Conservation (phyloP, 208 protist genomes). For the Endotrypanum monterogeii region DNA sequence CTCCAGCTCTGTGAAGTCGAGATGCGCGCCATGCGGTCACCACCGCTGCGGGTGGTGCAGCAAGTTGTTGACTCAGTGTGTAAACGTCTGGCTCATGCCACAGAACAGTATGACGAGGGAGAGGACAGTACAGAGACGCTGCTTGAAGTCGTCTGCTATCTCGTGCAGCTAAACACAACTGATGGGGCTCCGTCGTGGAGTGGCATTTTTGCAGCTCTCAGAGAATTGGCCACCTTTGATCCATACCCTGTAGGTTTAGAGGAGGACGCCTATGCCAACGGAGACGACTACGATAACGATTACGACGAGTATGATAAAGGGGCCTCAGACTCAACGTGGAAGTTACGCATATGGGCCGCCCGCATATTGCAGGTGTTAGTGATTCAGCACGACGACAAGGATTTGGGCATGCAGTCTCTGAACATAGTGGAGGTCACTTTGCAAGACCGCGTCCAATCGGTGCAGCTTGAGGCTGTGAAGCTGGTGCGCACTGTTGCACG, state of each 20-base stretch:
- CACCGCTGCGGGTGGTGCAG: conserved; percentile 15
- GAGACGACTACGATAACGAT: conserved; percentile 19
- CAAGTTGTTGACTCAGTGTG: conserved; percentile 23
- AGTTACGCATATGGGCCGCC: conserved; percentile 41
- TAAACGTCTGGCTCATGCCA: conserved; percentile 12
- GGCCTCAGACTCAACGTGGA: conserved; percentile 56
- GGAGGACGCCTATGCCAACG: conserved; percentile 1
- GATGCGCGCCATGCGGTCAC: conserved; percentile 22
- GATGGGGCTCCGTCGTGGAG: conserved; percentile 8
- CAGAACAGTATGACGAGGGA: conserved; percentile 23
- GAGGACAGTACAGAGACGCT: conserved; percentile 31
- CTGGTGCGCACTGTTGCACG: conserved; percentile 35
- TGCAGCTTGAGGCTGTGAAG: conserved; percentile 48
- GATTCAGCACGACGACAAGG: conserved; percentile 25
- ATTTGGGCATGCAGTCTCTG: conserved; percentile 30
- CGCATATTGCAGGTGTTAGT: conserved; percentile 43
- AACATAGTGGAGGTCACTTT: conserved; percentile 18
- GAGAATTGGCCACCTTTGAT: conserved; percentile 43
- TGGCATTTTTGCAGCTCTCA: conserved; percentile 31
- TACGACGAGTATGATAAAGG: conserved; percentile 44
- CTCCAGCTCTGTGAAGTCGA: conserved; percentile 37
- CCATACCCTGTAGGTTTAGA: conserved; percentile 34
- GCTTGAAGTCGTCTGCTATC: conserved; percentile 25
- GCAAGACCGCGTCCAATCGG: conserved; percentile 45
- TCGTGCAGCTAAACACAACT: conserved; percentile 11